phyloP scores from a whole-genome alignment of 495 filamentous ascomycete genomes.

The Penicillium verhagenii region DNA sequence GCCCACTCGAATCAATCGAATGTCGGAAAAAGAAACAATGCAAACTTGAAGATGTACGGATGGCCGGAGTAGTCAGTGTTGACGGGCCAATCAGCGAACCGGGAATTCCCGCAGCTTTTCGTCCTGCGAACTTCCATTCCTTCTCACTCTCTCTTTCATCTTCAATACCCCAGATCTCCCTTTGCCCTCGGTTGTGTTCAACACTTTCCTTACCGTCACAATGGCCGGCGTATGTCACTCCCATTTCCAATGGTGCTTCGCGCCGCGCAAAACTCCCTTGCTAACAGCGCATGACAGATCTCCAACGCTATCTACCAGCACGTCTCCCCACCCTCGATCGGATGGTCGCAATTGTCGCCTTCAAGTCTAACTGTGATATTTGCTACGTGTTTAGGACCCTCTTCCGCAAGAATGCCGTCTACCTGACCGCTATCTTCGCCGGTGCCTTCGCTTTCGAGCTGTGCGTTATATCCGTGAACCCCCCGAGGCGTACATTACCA shows the following conservation, averaged over 20 bases:
- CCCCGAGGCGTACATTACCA: slow-evolving; percentile 4
- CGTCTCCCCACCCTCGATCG: slow-evolving; percentile 44
- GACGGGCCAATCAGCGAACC: slow-evolving; percentile 43
- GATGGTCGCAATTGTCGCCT: slow-evolving; percentile 15
- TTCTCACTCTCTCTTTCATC: slow-evolving; percentile 18
- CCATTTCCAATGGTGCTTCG: neutral
- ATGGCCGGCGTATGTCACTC: slow-evolving; percentile 50
- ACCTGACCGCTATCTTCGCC: slow-evolving; percentile 81
- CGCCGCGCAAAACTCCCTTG: slow-evolving; percentile 1
- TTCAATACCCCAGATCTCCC: slow-evolving; percentile 6
- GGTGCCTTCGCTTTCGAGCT: slow-evolving; percentile 90
- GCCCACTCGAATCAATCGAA: slow-evolving; percentile 3
- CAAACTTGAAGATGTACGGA: slow-evolving; percentile 16
- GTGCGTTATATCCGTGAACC: slow-evolving; percentile 53
- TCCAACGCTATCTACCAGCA: slow-evolving; percentile 76
- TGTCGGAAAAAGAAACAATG: neutral
- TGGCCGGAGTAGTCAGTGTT: slow-evolving; percentile 20
- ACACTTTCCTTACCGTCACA: slow-evolving; percentile 31
- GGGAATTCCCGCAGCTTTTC: slow-evolving; percentile 47
- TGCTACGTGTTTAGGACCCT: slow-evolving; percentile 58
- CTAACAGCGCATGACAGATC: slow-evolving; percentile 49
- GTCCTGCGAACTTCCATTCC: slow-evolving; percentile 29
- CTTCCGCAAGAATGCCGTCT: slow-evolving; percentile 80
- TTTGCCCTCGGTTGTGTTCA: slow-evolving; percentile 20
- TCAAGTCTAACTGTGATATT: slow-evolving; percentile 20